These are phyloP conservation scores for Physcomitrellopsis africana DNA, from an alignment of 225 moss, liverwort and hornwort genomes.

Conservation along the genomic window DNA sequence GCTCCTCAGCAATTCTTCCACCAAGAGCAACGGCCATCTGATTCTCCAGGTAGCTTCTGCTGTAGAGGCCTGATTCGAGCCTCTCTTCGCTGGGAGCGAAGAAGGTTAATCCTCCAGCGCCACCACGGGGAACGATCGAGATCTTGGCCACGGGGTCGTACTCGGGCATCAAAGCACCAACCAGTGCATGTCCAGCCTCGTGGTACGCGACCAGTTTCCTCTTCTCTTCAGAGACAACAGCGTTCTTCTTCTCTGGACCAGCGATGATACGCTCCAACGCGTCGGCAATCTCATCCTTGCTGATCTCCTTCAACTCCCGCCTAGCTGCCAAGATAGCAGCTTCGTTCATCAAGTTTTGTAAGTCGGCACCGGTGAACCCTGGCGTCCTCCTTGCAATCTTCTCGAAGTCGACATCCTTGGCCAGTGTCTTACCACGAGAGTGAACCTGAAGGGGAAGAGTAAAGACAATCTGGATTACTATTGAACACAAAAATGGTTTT, in stretches of 20 bases:
- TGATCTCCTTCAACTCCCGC: slow-evolving; percentile 79
- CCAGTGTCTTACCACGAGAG: slow-evolving; percentile 73
- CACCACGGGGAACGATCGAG: slow-evolving; percentile 81
- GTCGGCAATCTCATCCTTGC: slow-evolving; percentile 83
- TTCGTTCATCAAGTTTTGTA: slow-evolving; percentile 86
- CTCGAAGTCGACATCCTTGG: slow-evolving; percentile 83
- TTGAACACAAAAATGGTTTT: not conserved
- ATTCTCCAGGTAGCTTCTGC: slow-evolving; percentile 75
- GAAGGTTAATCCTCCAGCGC: slow-evolving; percentile 84
- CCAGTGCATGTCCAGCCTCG: slow-evolving; percentile 81
- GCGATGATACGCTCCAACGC: slow-evolving; percentile 78
- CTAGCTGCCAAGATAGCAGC: slow-evolving; percentile 77
- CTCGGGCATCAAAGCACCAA: slow-evolving; percentile 82
- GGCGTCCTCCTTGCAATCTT: slow-evolving; percentile 80
- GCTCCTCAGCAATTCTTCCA: slow-evolving; percentile 81
- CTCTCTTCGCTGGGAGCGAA: slow-evolving; percentile 87
- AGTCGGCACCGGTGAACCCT: slow-evolving; percentile 84
- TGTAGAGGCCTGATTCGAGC: slow-evolving; percentile 79
- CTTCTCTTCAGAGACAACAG: slow-evolving; percentile 81
- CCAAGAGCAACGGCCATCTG: slow-evolving; percentile 87
- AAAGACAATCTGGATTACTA: not conserved
- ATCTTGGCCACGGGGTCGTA: slow-evolving; percentile 85
- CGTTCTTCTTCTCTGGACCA: slow-evolving; percentile 85
- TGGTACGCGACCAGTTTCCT: slow-evolving; percentile 79
- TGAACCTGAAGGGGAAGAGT: slow-evolving; percentile 29